Evolutionary conservation across 2,329 filamentous ascomycete genomes (phyloP), one percentile per base, ranked within the genome.

Genomic region (Aspergillus versicolor): DNA sequence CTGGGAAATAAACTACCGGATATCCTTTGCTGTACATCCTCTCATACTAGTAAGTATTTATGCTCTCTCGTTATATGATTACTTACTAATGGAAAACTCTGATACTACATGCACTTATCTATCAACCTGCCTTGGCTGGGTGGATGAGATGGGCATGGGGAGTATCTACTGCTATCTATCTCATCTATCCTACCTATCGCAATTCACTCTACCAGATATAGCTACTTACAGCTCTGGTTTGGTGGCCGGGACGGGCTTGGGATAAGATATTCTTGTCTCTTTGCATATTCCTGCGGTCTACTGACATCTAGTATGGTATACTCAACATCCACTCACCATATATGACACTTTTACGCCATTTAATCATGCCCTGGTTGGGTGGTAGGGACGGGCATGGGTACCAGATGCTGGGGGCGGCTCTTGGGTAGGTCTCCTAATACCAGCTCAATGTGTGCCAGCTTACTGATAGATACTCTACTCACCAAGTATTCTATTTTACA

Each of bases 321-420:
- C 27, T 30, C 27, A 30, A 8, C 9, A 37, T 37, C 1, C 15
- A 37, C 2, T 34, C 32, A 34, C 11, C 32, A 12, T 34, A 4
- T 13, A 34, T 4, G 12, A 37, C 27, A 30, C 27, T 30, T 4
- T 11, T 30, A 11, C 27, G 9, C 27, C 27, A 30, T 30, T 37
- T 37, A 13, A 1, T 21, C 47, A 58, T 53, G 56, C 46, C 38
- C 32, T 45, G 59, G 50, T 15, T 40, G 53, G 59, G 57, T 52
- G 59, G 59, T 48, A 52, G 56, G 59, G 61, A 57, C 30, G 59
- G 61, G 56, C 59, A 42, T 58, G 56, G 56, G 59, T 48, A 46
- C 48, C 24, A n/a, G 41, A 41, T 12, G 32, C 17, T 13, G 24
- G 27, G 41, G 21, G 47, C 45, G 19, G 19, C 30, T 30, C 40